Evolutionary conservation across 305 asterid genomes (phyloP).

Genomic region (Fraxinus dipetala): DNA sequence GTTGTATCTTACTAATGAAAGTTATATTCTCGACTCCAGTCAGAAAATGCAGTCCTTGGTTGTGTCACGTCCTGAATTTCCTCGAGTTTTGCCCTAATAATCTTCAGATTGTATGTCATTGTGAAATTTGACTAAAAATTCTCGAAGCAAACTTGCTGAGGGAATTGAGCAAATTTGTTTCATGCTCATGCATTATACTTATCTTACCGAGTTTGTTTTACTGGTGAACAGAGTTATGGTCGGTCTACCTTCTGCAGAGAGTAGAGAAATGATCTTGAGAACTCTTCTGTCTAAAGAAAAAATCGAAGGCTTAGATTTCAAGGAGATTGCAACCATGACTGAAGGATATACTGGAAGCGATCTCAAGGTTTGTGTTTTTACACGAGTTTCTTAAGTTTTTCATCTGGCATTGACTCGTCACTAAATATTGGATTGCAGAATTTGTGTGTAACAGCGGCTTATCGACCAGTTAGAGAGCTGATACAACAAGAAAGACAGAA

Average conservation of each 20-base stretch:
- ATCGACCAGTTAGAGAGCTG: constrained; percentile 87
- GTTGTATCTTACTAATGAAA: neutral
- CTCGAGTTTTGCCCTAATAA: neutral
- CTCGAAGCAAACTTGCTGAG: neutral
- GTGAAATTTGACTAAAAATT: neutral
- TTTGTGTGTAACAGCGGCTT: constrained; percentile 85
- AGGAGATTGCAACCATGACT: constrained; percentile 76
- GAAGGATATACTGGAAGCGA: constrained; percentile 96
- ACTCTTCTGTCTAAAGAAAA: constrained; percentile 84
- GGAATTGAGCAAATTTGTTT: neutral
- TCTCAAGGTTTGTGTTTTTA: constrained; percentile 66
- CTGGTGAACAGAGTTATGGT: constrained; percentile 73
- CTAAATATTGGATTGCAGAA: constrained; percentile 51
- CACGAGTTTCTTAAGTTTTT: neutral
- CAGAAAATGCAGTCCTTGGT: neutral
- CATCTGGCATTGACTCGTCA: constrained; percentile 23
- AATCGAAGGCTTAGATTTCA: constrained; percentile 65
- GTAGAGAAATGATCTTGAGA: constrained; percentile 78
- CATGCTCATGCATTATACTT: neutral
- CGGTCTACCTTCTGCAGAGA: constrained; percentile 76
- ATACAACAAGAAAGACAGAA: constrained; percentile 70
- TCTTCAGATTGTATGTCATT: neutral
- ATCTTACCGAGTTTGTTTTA: constrained; percentile 24
- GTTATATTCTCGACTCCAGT: neutral
- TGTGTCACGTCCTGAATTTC: neutral